Percentiles rank a stretch among this genome's conserved stretches.
phyloP scores from a whole-genome alignment of 2,329 filamentous ascomycete genomes.

The Pseudocercospora cruenta region DNA sequence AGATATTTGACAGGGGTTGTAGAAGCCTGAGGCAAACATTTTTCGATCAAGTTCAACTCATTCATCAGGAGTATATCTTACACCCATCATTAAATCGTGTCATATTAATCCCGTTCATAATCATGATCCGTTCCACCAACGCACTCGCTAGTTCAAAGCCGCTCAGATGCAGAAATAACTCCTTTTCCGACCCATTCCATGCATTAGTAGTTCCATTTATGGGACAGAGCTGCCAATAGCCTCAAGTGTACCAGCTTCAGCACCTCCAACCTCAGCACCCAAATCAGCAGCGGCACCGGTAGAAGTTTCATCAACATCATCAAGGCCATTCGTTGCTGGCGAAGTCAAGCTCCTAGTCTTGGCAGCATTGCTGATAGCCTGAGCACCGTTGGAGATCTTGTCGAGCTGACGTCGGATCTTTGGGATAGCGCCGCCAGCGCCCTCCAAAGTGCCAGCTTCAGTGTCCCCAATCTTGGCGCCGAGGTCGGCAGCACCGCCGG shows the following conservation, averaged over 20 bases:
- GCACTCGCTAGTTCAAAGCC: not conserved
- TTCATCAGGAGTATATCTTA: not conserved
- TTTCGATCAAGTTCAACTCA: not conserved
- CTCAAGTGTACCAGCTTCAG: constrained; percentile 21
- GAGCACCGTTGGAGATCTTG: constrained; percentile 22
- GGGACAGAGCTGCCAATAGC: constrained; percentile 17
- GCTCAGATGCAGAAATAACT: not conserved
- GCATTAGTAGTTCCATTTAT: not conserved
- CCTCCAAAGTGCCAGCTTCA: constrained; percentile 27
- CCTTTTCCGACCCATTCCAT: not conserved
- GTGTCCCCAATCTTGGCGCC: constrained; percentile 22
- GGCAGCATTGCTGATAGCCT: constrained; percentile 18
- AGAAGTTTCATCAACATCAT: constrained; percentile 16
- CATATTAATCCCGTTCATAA: not conserved
- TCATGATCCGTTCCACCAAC: not conserved
- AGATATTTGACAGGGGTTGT: not conserved
- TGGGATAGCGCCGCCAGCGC: constrained; percentile 16
- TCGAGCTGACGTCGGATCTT: constrained; percentile 16
- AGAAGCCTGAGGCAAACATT: not conserved
- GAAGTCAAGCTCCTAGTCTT: constrained; percentile 13
- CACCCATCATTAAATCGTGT: not conserved
- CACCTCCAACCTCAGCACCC: constrained; percentile 16
- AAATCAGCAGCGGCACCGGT: constrained; percentile 18
- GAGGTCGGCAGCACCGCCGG: constrained; percentile 22
- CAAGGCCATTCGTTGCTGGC: constrained; percentile 11